These are phyloP conservation scores for Lachnellula hyalina DNA, from an alignment of 2,329 filamentous ascomycete species.

Conservation along the genomic window DNA sequence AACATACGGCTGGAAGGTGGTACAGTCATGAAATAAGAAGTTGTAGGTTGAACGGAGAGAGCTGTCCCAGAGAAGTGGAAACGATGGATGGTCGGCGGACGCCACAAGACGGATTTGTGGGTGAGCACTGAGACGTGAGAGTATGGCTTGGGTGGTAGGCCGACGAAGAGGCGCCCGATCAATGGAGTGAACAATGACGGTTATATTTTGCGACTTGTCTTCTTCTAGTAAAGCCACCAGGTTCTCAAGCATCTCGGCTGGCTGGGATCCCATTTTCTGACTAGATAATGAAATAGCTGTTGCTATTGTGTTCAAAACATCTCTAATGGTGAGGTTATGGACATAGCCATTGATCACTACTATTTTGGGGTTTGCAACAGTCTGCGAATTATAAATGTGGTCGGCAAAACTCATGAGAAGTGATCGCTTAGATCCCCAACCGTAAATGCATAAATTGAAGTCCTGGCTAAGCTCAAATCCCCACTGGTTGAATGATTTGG, in stretches of 20 bases:
- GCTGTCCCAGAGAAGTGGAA: constrained; percentile 84
- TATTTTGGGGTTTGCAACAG: constrained; percentile 46
- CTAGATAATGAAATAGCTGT: constrained; percentile 48
- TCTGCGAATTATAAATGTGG: constrained; percentile 50
- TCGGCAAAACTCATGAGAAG: constrained; percentile 72
- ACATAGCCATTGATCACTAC: constrained; percentile 85
- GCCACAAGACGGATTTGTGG: constrained; percentile 67
- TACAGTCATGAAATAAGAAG: constrained; percentile 90
- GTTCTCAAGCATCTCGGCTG: constrained; percentile 61
- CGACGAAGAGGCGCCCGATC: constrained; percentile 75
- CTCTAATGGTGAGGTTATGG: constrained; percentile 58
- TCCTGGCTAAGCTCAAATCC: constrained; percentile 79
- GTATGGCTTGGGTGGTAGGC: constrained; percentile 60
- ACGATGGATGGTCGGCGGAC: constrained; percentile 83
- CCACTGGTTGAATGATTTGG: constrained; percentile 86
- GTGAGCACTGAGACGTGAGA: constrained; percentile 73
- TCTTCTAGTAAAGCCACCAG: constrained; percentile 57
- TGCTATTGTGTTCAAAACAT: constrained; percentile 65
- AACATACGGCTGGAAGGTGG: constrained; percentile 73
- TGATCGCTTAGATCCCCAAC: constrained; percentile 81
- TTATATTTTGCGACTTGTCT: constrained; percentile 44
- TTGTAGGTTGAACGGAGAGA: constrained; percentile 76
- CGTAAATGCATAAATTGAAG: constrained; percentile 88
- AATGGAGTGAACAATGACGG: constrained; percentile 78
- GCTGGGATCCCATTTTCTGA: constrained; percentile 43